Evolutionary conservation across 345 rosid species (phyloP).

Genomic region (Noccaea caerulescens): DNA sequence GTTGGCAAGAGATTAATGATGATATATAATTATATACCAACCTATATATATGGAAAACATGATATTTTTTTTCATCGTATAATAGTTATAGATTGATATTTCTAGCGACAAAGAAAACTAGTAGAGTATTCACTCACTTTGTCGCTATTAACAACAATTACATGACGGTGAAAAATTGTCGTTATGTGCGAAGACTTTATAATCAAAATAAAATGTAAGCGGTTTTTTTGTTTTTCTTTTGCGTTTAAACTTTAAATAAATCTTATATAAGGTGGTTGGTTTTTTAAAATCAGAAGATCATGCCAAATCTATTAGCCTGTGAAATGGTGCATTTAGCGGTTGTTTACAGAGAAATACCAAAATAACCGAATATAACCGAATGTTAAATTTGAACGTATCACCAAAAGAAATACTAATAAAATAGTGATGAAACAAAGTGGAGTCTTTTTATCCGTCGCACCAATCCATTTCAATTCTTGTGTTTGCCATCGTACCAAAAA

Average conservation of each 20-base stretch:
- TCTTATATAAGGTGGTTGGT: no score
- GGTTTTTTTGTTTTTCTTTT: no score
- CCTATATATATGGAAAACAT: conserved; percentile 3
- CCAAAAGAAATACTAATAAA: not conserved
- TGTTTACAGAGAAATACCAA: no score
- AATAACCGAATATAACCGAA: no score
- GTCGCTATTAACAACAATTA: conserved; percentile 14
- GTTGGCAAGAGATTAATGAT: not conserved
- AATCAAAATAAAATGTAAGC: not conserved
- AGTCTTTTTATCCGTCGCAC: no score
- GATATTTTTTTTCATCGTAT: not conserved
- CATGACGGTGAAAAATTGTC: conserved; percentile 5
- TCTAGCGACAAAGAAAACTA: not conserved
- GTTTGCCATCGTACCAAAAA: no score
- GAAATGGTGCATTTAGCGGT: no score
- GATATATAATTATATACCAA: not conserved
- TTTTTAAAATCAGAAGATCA: no score
- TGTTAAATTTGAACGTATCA: not conserved
- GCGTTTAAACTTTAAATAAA: no score
- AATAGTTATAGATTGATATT: not conserved
- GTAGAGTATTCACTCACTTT: not conserved
- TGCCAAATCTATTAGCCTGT: no score
- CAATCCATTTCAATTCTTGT: no score
- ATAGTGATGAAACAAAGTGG: not conserved
- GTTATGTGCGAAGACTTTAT: not conserved